Evolutionary conservation across 805 yeast species (phyloP).

Genomic region (Helenozyma baotianmanensis): DNA sequence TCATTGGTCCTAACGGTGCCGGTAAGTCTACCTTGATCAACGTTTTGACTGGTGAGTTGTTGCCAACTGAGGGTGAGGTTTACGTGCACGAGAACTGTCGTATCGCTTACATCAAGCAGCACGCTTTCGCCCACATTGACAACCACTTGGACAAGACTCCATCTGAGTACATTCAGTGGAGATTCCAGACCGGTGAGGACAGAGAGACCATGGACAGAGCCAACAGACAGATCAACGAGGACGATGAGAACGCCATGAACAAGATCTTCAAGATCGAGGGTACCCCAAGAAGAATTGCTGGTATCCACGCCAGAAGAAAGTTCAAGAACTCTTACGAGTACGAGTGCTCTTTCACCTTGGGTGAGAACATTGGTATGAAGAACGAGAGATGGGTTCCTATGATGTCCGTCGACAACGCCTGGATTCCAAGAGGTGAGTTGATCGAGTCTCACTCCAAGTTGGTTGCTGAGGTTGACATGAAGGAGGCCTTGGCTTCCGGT

Average conservation of each 20-base stretch:
- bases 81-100: slow-evolving; percentile 99
- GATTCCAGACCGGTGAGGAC: slow-evolving; percentile 99
- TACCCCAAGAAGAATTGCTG: slow-evolving; percentile 95
- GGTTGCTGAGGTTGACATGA: slow-evolving; percentile 99
- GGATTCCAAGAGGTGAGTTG: slow-evolving; percentile 98
- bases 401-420: slow-evolving; percentile 99
- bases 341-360: slow-evolving; percentile 95
- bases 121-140: slow-evolving; percentile 99
- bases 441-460: slow-evolving; percentile 95
- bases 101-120: slow-evolving; percentile 99
- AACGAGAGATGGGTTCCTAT: slow-evolving; percentile 99
- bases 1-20: slow-evolving; percentile 99
- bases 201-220: slow-evolving; percentile 99
- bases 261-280: slow-evolving; percentile 99
- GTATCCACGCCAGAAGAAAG: slow-evolving; percentile 95
- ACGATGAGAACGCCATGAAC: slow-evolving; percentile 98
- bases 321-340: slow-evolving; percentile 99
- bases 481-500: slow-evolving; percentile 99
- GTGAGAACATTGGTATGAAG: slow-evolving; percentile 99
- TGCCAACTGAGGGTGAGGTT: slow-evolving; percentile 98
- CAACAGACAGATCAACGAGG: slow-evolving; percentile 95
- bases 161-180: slow-evolving; percentile 99
- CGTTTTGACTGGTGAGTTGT: slow-evolving; percentile 98
- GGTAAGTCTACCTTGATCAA: slow-evolving; percentile 99
- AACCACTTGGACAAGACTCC: slow-evolving; percentile 99